Evolutionary conservation across 75 land plant genomes (phyloP), one percentile per base, ranked within the genome.

Genomic region (Isoetes taiwanensis): DNA sequence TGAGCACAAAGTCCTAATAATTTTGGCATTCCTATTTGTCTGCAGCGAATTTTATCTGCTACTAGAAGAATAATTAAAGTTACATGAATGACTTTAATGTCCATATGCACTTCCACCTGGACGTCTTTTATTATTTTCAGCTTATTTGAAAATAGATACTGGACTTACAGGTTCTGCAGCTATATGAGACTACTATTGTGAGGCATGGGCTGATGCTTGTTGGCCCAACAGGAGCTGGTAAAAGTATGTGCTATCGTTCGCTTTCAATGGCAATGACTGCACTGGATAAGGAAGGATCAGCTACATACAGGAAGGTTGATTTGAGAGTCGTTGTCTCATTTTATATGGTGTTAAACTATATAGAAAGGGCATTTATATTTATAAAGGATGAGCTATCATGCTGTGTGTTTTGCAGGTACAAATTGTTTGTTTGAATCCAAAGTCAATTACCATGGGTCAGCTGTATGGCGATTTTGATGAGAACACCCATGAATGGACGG

Each of bases 151-250:
- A n/a, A n/a, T n/a, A n/a, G n/a, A n/a, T n/a, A n/a, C 6, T 54
- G 32, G 3, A 34, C n/a, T 34, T 0, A 1, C 59, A 67, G 70
- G 65, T 70, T 28, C 63, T 70, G 30, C 73, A 70, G 37, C 31
- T 70, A 16, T 70, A 70, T 37, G 73, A 70, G 52, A 70, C 73
- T 2, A 70, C 73, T 32, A 28, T 70, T 3, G 73, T 70, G 42
- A 64, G 73, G 54, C 73, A 70, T 57, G 73, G 73, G 9, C 73
- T 70, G 29, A 70, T 70, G 73, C 54, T 70, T 16, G 73, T 70
- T 24, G 73, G 73, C 0, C 73, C 73, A 33, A 70, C 73, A 24
- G 73, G 73, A 28, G 73, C 64, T 57, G 73, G 73, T 2, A 70
- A 70, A 43, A 70, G 67, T 28, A 57, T 59, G 35, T 64, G 67